Conservation (phyloP, 108 stramenopile species). For the Pseudonitzschia pungens region DNA sequence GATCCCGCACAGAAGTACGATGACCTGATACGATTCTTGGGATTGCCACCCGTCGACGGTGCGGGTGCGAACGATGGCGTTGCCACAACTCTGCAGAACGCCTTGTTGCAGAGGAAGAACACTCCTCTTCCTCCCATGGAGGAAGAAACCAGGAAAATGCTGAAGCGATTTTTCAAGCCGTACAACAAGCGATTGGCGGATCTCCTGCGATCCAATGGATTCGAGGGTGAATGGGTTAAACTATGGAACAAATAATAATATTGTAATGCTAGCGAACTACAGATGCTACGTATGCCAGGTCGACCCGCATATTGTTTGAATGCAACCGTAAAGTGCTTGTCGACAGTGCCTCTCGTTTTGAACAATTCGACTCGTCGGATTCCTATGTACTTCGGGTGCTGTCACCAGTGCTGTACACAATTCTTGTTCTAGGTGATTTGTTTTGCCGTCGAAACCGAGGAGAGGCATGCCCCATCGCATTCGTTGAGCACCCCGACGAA, state of each 20-base stretch:
- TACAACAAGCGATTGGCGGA: conserved; percentile 31
- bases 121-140: conserved; percentile 14
- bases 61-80: neutral
- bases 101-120: neutral
- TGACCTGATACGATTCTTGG: conserved; percentile 24
- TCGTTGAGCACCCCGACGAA: neutral
- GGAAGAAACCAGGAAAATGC: conserved; percentile 22
- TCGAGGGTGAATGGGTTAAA: conserved; percentile 26
- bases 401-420: no score
- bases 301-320: no score
- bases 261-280: neutral
- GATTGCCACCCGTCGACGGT: conserved; percentile 8
- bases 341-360: no score
- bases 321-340: no score
- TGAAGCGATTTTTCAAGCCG: conserved; percentile 29
- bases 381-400: no score
- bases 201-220: conserved; percentile 30
- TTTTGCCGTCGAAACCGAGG: neutral
- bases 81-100: neutral
- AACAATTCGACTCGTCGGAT: no score
- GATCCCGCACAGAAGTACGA: conserved; percentile 19
- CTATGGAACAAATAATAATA: conserved; percentile 19
- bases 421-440: no score
- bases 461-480: neutral
- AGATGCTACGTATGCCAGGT: no score